Evolutionary conservation across 1,284 basidiomycete species (phyloP).

Genomic region (Tilletia walkeri): DNA sequence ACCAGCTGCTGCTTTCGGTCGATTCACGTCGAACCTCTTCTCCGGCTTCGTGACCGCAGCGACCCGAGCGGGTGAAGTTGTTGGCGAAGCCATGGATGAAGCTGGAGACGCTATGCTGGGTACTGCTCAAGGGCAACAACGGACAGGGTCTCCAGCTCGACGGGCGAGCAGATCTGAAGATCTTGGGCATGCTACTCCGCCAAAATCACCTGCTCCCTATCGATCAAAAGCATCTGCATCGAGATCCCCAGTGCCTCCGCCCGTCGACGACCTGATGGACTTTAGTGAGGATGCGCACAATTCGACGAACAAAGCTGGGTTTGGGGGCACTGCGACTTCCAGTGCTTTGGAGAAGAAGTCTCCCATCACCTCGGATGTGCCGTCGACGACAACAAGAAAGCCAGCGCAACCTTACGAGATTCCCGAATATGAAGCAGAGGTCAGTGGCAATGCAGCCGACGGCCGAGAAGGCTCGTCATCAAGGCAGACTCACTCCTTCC

Average conservation of each 20-base stretch:
- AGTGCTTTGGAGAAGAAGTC: not conserved
- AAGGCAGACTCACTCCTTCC: conserved; percentile 10
- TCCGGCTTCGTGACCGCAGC: conserved; percentile 33
- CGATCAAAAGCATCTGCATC: no score
- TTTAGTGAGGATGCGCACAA: no score
- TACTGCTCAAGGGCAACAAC: not conserved
- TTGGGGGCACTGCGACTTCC: not conserved
- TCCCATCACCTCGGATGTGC: not conserved
- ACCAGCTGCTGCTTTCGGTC: conserved; percentile 21
- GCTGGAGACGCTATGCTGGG: not conserved
- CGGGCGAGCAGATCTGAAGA: no score
- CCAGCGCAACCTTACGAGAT: not conserved
- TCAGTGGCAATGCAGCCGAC: no score
- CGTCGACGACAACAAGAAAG: not conserved
- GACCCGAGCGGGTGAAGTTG: conserved; percentile 33
- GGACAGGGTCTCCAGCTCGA: not conserved
- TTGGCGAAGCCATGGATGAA: conserved; percentile 36
- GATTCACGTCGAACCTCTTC: conserved; percentile 32
- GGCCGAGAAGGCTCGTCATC: no score
- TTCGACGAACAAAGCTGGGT: no score
- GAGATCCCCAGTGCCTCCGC: no score
- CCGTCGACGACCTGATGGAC: no score
- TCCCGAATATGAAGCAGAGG: not conserved
- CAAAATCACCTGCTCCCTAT: no score
- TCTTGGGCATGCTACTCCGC: no score